phyloP scores from a whole-genome alignment of 1,284 basidiomycete species.

The Ustilago trichophora region DNA sequence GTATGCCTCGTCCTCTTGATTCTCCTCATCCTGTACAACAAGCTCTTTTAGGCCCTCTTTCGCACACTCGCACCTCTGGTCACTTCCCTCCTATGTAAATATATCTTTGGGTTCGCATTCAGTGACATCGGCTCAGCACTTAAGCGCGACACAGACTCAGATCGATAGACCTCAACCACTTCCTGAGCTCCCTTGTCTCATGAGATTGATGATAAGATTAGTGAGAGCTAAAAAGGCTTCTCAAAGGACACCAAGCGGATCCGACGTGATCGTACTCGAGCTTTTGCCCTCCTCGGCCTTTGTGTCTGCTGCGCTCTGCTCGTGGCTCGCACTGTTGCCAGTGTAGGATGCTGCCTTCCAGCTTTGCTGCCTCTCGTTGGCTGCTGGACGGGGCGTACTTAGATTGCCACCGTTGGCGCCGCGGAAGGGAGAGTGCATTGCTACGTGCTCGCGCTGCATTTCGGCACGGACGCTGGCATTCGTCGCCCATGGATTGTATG shows the following conservation, averaged over 20 bases:
- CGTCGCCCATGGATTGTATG: conserved; percentile 38
- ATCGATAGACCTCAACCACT: no score
- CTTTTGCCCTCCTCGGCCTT: not conserved
- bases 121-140: no score
- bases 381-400: conserved; percentile 1
- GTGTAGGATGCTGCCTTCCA: conserved; percentile 3
- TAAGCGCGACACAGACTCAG: no score
- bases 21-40: conserved; percentile 64
- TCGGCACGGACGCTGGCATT: conserved; percentile 23
- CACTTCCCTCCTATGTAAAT: no score
- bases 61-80: conserved; percentile 7
- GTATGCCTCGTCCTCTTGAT: conserved; percentile 64
- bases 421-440: conserved; percentile 17
- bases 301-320: not conserved
- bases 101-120: not conserved
- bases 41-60: conserved; percentile 41
- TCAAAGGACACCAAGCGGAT: conserved; percentile 34
- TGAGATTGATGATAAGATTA: no score
- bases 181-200: no score
- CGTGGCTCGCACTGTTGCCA: not conserved
- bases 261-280: conserved; percentile 14
- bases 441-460: conserved; percentile 42
- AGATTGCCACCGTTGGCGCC: not conserved
- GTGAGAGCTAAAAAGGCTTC: no score
- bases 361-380: conserved; percentile 8